Percentiles rank a stretch among this genome's conserved stretches.
These are phyloP conservation scores for Bonia amplexicaulis DNA, from an alignment of 176 grass and related monocot species.

Conservation along the genomic window DNA sequence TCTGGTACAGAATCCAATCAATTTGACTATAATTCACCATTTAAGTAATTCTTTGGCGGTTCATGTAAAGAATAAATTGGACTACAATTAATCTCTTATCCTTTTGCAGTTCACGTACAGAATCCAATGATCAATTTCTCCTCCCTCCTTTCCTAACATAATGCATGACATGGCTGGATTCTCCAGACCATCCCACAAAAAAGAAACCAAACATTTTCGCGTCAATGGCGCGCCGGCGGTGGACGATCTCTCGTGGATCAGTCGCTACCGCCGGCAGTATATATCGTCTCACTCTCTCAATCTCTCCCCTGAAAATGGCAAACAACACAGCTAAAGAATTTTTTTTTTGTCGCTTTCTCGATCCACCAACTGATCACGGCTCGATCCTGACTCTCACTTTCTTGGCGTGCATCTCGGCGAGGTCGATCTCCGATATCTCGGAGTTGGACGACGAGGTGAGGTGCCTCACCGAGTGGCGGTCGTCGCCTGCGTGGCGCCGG, in stretches of 20 bases:
- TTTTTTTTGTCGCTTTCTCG: not conserved
- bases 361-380: not conserved
- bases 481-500: not conserved
- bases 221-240: slow-evolving; percentile 12
- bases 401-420: slow-evolving; percentile 41
- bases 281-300: not conserved
- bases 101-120: slow-evolving; percentile 22
- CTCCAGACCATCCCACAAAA: slow-evolving; percentile 21
- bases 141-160: not conserved
- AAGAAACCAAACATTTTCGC: not conserved
- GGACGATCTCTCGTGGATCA: slow-evolving; percentile 51
- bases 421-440: slow-evolving; percentile 37
- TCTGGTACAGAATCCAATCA: not conserved
- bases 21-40: not conserved
- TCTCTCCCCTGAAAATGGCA: not conserved
- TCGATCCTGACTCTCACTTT: slow-evolving; percentile 17
- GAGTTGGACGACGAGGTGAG: slow-evolving; percentile 49
- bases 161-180: slow-evolving; percentile 28
- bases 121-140: not conserved
- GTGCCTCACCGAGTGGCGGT: slow-evolving; percentile 45
- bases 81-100: not conserved
- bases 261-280: slow-evolving; percentile 38
- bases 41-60: not conserved
- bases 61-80: not conserved
- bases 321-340: slow-evolving; percentile 21